These are phyloP conservation scores for Rhododendron williamsianum DNA, from an alignment of 148 eudicot genomes.

Conservation along the genomic window DNA sequence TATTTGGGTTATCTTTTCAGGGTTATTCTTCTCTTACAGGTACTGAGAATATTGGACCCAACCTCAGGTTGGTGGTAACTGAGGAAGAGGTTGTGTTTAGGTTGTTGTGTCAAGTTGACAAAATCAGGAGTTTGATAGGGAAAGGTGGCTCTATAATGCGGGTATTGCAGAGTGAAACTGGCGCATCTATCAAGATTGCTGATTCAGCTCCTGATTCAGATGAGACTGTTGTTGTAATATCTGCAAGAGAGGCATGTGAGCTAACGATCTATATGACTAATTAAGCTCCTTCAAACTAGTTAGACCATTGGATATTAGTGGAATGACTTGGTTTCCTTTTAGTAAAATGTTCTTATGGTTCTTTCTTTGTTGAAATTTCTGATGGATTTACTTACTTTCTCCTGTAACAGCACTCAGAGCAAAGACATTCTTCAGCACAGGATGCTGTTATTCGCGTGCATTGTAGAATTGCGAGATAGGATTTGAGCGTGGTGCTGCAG, in stretches of 20 bases:
- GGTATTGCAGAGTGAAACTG: constrained; percentile 45
- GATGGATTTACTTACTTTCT: constrained; percentile 9
- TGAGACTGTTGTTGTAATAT: constrained; percentile 47
- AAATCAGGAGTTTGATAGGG: constrained; percentile 54
- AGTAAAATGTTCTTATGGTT: not conserved
- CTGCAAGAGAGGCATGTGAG: constrained; percentile 55
- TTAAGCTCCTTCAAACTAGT: not conserved
- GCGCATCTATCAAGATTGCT: constrained; percentile 53
- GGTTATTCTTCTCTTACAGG: constrained; percentile 21
- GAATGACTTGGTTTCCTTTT: not conserved
- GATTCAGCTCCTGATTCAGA: constrained; percentile 45
- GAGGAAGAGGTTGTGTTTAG: constrained; percentile 55
- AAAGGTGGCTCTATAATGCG: constrained; percentile 49
- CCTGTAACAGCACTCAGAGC: constrained; percentile 35
- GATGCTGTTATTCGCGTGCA: constrained; percentile 62
- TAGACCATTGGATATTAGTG: not conserved
- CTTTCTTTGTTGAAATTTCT: not conserved
- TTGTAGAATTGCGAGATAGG: constrained; percentile 42
- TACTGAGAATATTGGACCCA: constrained; percentile 27
- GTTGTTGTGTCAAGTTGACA: constrained; percentile 43
- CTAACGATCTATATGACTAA: not conserved
- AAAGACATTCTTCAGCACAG: constrained; percentile 55
- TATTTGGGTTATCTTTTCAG: constrained; percentile 28
- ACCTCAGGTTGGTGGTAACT: constrained; percentile 32
- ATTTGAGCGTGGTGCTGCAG: constrained; percentile 55